phyloP scores from a whole-genome alignment of 495 filamentous ascomycete species.

The Trichocladium uniseriatum region DNA sequence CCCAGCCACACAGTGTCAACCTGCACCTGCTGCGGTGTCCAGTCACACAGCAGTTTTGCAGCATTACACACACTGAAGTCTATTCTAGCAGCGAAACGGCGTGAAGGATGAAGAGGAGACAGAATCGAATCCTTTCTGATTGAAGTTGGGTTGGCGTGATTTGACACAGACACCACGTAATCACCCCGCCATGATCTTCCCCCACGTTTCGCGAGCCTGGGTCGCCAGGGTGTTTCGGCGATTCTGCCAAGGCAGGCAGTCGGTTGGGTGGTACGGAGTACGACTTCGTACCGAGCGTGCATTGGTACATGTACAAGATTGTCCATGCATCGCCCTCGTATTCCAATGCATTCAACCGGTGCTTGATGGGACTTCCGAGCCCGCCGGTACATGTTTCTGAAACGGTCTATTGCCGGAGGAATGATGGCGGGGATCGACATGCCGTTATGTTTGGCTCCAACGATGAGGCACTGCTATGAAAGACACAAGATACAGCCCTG shows the following conservation, averaged over 20 bases:
- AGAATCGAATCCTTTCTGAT: background rate
- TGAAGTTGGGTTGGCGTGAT: background rate
- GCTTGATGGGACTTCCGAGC: background rate
- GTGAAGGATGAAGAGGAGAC: background rate
- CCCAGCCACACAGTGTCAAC: background rate
- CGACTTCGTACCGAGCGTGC: no score
- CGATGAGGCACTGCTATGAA: no score
- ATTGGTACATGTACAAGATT: background rate
- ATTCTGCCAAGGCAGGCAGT: conserved; percentile 4
- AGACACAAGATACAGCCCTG: no score
- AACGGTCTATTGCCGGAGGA: background rate
- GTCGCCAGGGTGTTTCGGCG: background rate
- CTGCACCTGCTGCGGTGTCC: no score
- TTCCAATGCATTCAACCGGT: background rate
- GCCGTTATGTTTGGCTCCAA: background rate
- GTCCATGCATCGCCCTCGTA: conserved; percentile 3
- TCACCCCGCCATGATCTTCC: conserved; percentile 2
- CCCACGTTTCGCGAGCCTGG: background rate
- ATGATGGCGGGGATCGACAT: background rate
- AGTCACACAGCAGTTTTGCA: no score
- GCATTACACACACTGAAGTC: background rate
- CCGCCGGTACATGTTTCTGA: no score
- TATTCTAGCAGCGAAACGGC: background rate
- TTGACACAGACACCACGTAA: conserved; percentile 5
- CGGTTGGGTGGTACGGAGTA: no score